Evolutionary conservation across 2,329 filamentous ascomycete species (phyloP), one percentile per base, ranked within the genome.

Genomic region (Colletotrichum costaricense): DNA sequence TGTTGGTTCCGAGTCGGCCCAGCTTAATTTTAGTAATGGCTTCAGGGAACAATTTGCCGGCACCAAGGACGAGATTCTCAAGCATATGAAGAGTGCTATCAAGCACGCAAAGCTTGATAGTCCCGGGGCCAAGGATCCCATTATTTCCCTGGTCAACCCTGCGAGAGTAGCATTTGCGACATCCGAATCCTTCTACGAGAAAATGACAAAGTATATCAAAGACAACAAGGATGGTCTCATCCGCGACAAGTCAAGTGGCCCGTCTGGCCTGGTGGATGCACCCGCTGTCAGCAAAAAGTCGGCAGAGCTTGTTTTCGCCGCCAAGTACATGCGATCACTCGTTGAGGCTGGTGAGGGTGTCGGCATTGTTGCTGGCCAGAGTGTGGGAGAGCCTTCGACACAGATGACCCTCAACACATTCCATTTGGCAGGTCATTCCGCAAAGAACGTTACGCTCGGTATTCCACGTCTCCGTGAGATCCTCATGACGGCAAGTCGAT

Each of bases 391-490:
- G 81, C 97, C 97, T 9, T 98, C 95, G 2, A 99, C 97, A 12
- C 97, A 99, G 83, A 99, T 99, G 97, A 99, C 97, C 8, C 87
- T 99, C 68, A 99, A 99, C 85, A 99, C 97, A 33, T 99, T 99
- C 90, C 97, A 99, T 89, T 94, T 99, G 90, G 97, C 97, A 83
- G 97, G 97, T 80, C 96, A 98, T 87, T 95, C 97, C 24, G 93
- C 97, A 35, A 98, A 98, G 88, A 99, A 99, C 89, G 97, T 99
- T 80, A 99, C 97, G 0, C 90, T 98, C 24, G 97, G 97, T 94
- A 98, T 99, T 80, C 97, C 97, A 72, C 95, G 97, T 85, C 89
- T 99, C 24, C 90, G 97, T 85, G 97, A 99, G 89, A 98, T 99
- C 78, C 90, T 99, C 76, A 99, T 99, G 97, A 98, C 97, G 62